Base-by-base conservation (phyloP, 2,329 filamentous ascomycete genomes). In the Diplodia mutila region DNA sequence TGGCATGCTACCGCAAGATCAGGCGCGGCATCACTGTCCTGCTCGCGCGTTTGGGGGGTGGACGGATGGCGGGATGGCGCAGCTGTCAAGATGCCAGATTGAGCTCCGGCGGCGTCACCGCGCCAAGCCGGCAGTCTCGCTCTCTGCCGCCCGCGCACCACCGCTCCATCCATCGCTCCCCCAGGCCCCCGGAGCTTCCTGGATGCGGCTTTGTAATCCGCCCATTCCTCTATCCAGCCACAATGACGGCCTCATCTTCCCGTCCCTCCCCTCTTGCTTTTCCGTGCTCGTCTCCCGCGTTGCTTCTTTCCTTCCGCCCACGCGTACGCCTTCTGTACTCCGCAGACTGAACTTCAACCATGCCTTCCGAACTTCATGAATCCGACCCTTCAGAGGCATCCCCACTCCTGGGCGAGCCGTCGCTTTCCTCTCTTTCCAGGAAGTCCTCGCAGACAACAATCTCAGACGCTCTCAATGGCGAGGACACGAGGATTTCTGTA, bases 31-130 rank as follows among this genome's bases (percentile, higher is more conserved):
- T 63, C n/a, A 51, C 59, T 63, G n/a, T 34, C 27, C 27, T 59
- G 67, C 67, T 54, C 55, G 51, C 52, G 37, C 27, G 53, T 32
- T 6, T n/a, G 29, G 46, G n/a, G 65, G 4, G 34, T 14, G 18
- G 34, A 39, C 18, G 42, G 51, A 53, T 46, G 29, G 29, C 6
- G 5, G 29, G 61, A 21, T 25, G 54, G 64, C 27, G 63, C 42
- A 46, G 53, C 25, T 49, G 64, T 59, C 53, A 59, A 66, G 64
- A 66, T 66, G 64, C 64, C 64, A 66, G n/a, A 57, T 66, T 42
- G 52, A 65, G 16, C 37, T 27, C 29, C 53, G 25, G 42, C 27
- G 32, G 57, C 57, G 51, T 46, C 18, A 46, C 42, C n/a, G 11
- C 42, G 64, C 42, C 53, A 59, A 49, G 39, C 42, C 54, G 52